A percentile compares a stretch with the other conserved stretches of the same genome.
Conservation (phyloP, 768 basidiomycete species). For the Tephrocybe sp. region DNA sequence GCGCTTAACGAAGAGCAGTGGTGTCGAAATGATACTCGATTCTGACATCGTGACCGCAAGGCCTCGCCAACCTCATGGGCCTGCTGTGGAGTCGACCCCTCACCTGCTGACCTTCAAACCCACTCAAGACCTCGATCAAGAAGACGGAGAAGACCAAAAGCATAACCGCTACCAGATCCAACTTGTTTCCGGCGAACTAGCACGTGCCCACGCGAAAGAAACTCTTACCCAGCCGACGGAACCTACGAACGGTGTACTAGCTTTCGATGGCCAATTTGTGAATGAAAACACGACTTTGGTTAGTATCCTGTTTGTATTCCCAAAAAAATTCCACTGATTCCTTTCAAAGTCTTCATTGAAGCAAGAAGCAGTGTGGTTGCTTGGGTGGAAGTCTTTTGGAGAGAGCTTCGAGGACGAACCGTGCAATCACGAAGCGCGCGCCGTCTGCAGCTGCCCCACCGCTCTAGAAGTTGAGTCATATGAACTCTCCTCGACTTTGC, state of each 20-base stretch:
- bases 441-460: conserved; percentile 21
- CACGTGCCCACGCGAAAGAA: conserved; percentile 15
- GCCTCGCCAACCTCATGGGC: background rate
- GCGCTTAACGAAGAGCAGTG: background rate
- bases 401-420: conserved; percentile 8
- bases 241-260: conserved; percentile 17
- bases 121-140: background rate
- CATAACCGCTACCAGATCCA: conserved; percentile 15
- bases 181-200: conserved; percentile 21
- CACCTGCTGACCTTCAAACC: background rate
- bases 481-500: conserved; percentile 21
- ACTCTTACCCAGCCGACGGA: conserved; percentile 14
- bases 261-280: conserved; percentile 21
- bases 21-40: conserved; percentile 8
- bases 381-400: conserved; percentile 13
- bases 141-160: background rate
- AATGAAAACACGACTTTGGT: conserved; percentile 22
- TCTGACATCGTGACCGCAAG: conserved; percentile 19
- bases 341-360: conserved; percentile 16
- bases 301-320: background rate
- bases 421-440: conserved; percentile 12
- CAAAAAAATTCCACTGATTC: background rate
- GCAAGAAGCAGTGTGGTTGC: conserved; percentile 17
- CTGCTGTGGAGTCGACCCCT: background rate
- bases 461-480: conserved; percentile 20